These are phyloP conservation scores for Thermochaetoides thermophila DNA, from an alignment of 495 filamentous ascomycete genomes.

Conservation along the genomic window DNA sequence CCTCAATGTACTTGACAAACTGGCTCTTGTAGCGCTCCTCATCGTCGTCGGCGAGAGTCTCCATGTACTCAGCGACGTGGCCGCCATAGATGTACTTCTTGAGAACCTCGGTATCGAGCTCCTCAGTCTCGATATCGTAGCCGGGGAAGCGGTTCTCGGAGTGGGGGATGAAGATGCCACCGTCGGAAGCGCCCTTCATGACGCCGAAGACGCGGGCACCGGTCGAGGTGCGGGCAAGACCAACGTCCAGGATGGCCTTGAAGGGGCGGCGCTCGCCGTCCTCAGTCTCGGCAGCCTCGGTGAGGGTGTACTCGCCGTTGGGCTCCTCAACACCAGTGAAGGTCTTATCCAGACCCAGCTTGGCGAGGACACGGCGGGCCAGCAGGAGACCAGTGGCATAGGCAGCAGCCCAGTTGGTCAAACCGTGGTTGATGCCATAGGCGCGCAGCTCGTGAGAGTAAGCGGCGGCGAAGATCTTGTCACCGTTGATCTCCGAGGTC, in stretches of 20 bases:
- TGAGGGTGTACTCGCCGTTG: conserved; percentile 85
- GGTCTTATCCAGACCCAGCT: conserved; percentile 82
- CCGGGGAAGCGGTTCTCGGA: conserved; percentile 98
- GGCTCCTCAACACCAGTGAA: conserved; percentile 92
- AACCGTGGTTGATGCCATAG: conserved; percentile 94
- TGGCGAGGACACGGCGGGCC: conserved; percentile 88
- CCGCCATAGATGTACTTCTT: conserved; percentile 99
- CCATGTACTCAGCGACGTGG: conserved; percentile 99
- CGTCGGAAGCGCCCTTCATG: conserved; percentile 99
- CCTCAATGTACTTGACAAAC: conserved; percentile 94
- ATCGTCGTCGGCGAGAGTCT: conserved; percentile 97
- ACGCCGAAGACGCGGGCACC: conserved; percentile 97
- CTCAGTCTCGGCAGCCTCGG: conserved; percentile 73
- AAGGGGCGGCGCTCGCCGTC: conserved; percentile 88
- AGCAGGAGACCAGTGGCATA: conserved; percentile 94
- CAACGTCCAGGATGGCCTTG: conserved; percentile 97
- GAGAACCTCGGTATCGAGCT: conserved; percentile 91
- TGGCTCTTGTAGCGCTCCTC: conserved; percentile 98
- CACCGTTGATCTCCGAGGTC: conserved; percentile 87
- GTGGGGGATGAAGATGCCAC: conserved; percentile 93
- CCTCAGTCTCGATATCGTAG: conserved; percentile 88
- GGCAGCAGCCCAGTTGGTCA: conserved; percentile 99
- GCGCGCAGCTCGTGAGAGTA: conserved; percentile 96
- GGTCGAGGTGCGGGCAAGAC: conserved; percentile 90
- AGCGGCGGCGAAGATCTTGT: conserved; percentile 86